A percentile compares a stretch with the other conserved stretches of the same genome.
Evolutionary conservation across 495 filamentous ascomycete species (phyloP).

Genomic region (Penicillium desertorum): DNA sequence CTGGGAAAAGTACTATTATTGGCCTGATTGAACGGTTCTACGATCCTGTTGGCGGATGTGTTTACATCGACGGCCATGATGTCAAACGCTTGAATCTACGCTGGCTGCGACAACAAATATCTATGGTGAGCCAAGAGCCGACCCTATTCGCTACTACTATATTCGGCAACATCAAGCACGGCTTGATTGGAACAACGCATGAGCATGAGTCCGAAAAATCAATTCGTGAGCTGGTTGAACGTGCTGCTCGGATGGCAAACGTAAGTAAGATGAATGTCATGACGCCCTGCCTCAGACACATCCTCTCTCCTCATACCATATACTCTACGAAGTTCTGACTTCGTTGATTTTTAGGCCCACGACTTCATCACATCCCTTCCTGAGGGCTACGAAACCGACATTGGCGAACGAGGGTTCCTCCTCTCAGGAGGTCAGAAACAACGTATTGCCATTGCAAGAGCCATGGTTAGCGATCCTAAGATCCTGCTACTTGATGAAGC

Average conservation of each 20-base stretch:
- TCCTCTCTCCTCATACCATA: too few relatives aligned
- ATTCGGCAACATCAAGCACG: conserved; percentile 78
- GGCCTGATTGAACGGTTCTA: conserved; percentile 92
- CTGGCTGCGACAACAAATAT: conserved; percentile 89
- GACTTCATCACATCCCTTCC: conserved; percentile 43
- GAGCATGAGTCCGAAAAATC: too few relatives aligned
- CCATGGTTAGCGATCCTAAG: conserved; percentile 68
- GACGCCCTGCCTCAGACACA: too few relatives aligned
- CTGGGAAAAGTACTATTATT: conserved; percentile 87
- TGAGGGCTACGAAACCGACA: conserved; percentile 47
- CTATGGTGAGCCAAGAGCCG: conserved; percentile 81
- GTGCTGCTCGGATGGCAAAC: conserved; percentile 29
- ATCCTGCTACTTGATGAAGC: conserved; percentile 82
- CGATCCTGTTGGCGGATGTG: conserved; percentile 72
- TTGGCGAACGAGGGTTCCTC: conserved; percentile 52
- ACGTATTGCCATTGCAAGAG: conserved; percentile 61
- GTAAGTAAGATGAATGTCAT: conserved; percentile 24
- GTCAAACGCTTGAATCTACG: conserved; percentile 76
- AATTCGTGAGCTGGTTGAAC: too few relatives aligned
- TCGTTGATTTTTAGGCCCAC: conserved; percentile 9
- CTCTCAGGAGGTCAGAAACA: conserved; percentile 62
- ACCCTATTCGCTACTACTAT: conserved; percentile 77
- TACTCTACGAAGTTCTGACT: too few relatives aligned
- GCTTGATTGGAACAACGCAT: too few relatives aligned
- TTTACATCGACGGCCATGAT: conserved; percentile 81